Evolutionary conservation across 75 land plant species (phyloP).

Genomic region (Picea sitchensis): DNA sequence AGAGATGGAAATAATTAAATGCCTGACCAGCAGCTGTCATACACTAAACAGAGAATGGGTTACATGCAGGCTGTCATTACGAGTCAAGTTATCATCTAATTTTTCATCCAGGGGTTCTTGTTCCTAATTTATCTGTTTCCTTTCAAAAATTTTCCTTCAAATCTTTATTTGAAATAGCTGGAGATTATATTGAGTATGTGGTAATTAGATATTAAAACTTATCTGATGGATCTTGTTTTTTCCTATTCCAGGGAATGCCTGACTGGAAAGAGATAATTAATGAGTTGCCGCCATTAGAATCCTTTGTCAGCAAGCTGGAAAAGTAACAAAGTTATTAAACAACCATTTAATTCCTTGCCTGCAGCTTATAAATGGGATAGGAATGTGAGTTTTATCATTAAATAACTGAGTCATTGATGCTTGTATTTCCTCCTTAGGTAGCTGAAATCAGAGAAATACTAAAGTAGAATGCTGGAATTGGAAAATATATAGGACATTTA

Average conservation of each 20-base stretch:
- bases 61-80: background rate
- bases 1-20: background rate
- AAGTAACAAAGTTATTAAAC: conserved; percentile 21
- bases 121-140: background rate
- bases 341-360: background rate
- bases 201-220: background rate
- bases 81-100: background rate
- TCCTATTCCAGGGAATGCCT: conserved; percentile 77
- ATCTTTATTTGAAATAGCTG: background rate
- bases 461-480: background rate
- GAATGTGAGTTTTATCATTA: background rate
- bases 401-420: background rate
- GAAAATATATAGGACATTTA: too few species aligned
- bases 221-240: background rate
- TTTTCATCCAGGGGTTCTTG: background rate
- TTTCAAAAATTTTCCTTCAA: background rate
- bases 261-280: conserved; percentile 78
- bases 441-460: background rate
- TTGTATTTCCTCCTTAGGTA: background rate
- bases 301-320: conserved; percentile 90
- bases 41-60: background rate
- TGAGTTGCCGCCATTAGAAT: conserved; percentile 78
- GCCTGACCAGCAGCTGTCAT: background rate
- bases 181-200: background rate
- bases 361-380: background rate